A percentile compares a stretch with the other conserved stretches of the same genome.
Evolutionary conservation across 768 basidiomycete species (phyloP).

Genomic region (Lactarius sanguifluus): DNA sequence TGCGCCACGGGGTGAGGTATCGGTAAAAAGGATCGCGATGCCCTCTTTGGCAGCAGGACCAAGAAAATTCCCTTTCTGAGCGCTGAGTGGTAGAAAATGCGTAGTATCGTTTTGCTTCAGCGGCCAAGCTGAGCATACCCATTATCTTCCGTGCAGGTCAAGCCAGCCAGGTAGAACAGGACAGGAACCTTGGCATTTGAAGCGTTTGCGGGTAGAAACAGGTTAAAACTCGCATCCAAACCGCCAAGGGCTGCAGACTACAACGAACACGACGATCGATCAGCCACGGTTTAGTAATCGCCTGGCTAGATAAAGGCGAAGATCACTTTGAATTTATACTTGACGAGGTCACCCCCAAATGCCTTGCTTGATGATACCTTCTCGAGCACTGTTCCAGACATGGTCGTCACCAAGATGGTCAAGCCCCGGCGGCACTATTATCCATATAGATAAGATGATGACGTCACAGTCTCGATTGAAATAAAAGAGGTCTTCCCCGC

Average conservation of each 20-base stretch:
- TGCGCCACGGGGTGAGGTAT: slow-evolving; percentile 93
- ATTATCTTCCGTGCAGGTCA: slow-evolving; percentile 92
- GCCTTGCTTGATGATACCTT: slow-evolving; percentile 74
- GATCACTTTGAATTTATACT: slow-evolving; percentile 81
- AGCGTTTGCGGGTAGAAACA: slow-evolving; percentile 77
- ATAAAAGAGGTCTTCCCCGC: background rate
- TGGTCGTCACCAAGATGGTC: slow-evolving; percentile 3
- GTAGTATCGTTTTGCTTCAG: background rate
- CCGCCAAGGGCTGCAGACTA: slow-evolving; percentile 74
- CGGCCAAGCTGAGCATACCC: slow-evolving; percentile 50
- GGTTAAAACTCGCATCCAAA: slow-evolving; percentile 74
- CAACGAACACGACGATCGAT: slow-evolving; percentile 15
- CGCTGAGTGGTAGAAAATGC: slow-evolving; percentile 47
- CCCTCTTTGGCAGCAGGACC: slow-evolving; percentile 81
- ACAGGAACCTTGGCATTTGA: slow-evolving; percentile 55
- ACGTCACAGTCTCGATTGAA: slow-evolving; percentile 12
- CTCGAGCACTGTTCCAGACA: slow-evolving; percentile 47
- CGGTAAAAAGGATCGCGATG: slow-evolving; percentile 91
- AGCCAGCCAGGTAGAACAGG: slow-evolving; percentile 83
- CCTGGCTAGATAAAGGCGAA: slow-evolving; percentile 20
- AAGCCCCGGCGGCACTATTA: background rate
- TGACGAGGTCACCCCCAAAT: slow-evolving; percentile 77
- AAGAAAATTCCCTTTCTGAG: slow-evolving; percentile 93
- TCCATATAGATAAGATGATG: slow-evolving; percentile 9
- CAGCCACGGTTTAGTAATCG: slow-evolving; percentile 8